phyloP scores from a whole-genome alignment of 2,329 filamentous ascomycete genomes.

The Exophiala bonariae region DNA sequence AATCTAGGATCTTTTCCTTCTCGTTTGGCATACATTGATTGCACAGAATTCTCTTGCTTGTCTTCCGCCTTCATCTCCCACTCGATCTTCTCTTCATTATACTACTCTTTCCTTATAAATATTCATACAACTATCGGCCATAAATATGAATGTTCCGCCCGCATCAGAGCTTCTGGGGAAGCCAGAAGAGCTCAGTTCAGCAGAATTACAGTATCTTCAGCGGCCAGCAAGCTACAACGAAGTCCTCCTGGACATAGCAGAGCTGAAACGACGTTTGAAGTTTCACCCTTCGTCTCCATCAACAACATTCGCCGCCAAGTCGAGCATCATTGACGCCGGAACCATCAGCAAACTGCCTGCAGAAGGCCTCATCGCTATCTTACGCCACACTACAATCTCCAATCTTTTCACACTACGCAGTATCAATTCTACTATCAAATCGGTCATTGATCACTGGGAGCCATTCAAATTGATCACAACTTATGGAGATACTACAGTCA shows the following conservation, averaged over 20 bases:
- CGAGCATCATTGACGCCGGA: constrained; percentile 1
- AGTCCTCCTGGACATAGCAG: background rate
- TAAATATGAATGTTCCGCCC: no score
- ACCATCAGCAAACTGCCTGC: constrained; percentile 7
- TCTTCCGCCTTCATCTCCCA: no score
- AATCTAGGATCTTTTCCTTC: no score
- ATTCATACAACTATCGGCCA: no score
- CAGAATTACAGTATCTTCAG: no score
- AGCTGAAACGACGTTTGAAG: background rate
- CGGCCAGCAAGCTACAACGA: no score
- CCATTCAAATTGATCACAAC: constrained; percentile 10
- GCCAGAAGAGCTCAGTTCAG: no score
- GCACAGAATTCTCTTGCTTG: no score
- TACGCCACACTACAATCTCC: constrained; percentile 4
- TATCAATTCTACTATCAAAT: constrained; percentile 7
- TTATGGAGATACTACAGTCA: constrained; percentile 7
- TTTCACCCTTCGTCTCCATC: background rate
- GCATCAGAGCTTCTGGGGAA: no score
- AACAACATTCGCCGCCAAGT: constrained; percentile 1
- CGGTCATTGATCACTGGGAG: constrained; percentile 12
- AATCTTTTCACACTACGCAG: constrained; percentile 7
- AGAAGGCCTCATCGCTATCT: constrained; percentile 7
- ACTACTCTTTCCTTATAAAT: no score
- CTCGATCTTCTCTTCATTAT: no score
- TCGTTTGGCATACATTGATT: no score